These are phyloP conservation scores for Pyrenochaeta sp. DNA, from an alignment of 2,329 filamentous ascomycete genomes.

Conservation along the genomic window DNA sequence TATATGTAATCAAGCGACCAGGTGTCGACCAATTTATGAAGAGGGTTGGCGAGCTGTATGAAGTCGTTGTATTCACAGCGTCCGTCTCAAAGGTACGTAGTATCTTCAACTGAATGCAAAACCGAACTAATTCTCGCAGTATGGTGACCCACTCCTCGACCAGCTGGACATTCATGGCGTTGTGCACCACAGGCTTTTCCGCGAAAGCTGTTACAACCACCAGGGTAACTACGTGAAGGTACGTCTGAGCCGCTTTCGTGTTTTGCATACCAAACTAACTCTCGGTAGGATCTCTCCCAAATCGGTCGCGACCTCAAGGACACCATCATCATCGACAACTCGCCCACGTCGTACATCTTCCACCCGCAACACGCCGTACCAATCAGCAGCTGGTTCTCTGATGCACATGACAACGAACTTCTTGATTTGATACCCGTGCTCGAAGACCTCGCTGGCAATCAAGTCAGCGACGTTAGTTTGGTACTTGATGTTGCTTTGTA, in stretches of 20 bases:
- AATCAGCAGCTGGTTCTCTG: slow-evolving; percentile 99
- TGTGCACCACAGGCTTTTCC: slow-evolving; percentile 93
- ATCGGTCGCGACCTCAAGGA: slow-evolving; percentile 94
- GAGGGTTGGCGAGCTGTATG: slow-evolving; percentile 94
- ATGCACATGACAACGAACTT: slow-evolving; percentile 98
- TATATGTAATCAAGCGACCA: slow-evolving; percentile 99
- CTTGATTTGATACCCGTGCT: slow-evolving; percentile 97
- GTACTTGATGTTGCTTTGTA: slow-evolving; percentile 87
- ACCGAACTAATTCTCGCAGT: slow-evolving; percentile 62
- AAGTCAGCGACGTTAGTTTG: slow-evolving; percentile 94
- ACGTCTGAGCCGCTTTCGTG: slow-evolving; percentile 9
- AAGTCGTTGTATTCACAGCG: slow-evolving; percentile 98
- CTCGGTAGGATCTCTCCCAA: slow-evolving; percentile 81
- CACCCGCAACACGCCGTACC: slow-evolving; percentile 98
- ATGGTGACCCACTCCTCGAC: slow-evolving; percentile 93
- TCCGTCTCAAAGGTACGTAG: slow-evolving; percentile 88
- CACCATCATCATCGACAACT: slow-evolving; percentile 99
- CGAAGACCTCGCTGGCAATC: slow-evolving; percentile 88
- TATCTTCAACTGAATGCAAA: background rate
- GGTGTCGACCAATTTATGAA: slow-evolving; percentile 99
- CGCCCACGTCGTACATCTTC: slow-evolving; percentile 98
- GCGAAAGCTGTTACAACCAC: slow-evolving; percentile 99
- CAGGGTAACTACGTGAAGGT: slow-evolving; percentile 98
- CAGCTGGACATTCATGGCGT: slow-evolving; percentile 97
- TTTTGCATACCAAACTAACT: slow-evolving; percentile 10